phyloP scores from a whole-genome alignment of 2,329 filamentous ascomycete genomes.

The Penicillium sp. region DNA sequence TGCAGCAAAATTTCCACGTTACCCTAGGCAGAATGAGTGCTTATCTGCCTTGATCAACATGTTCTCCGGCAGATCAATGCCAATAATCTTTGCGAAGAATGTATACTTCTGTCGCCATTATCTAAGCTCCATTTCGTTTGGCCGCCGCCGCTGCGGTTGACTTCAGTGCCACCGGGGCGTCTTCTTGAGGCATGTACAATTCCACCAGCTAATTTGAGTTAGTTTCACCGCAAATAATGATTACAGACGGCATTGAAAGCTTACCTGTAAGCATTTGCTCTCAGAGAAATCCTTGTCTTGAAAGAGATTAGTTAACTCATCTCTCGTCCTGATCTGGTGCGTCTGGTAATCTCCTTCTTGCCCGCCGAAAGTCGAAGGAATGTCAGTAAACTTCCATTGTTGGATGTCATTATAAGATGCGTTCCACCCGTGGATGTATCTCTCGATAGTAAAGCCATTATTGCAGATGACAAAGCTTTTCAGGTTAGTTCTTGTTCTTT shows the following conservation, averaged over 20 bases:
- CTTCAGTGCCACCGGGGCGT: constrained; percentile 66
- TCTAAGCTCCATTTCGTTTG: neutral
- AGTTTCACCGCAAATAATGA: constrained; percentile 6
- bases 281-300: constrained; percentile 58
- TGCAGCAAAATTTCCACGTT: neutral
- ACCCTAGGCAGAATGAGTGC: too few relatives aligned
- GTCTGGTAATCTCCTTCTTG: constrained; percentile 53
- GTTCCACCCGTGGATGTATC: constrained; percentile 76
- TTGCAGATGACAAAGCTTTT: constrained; percentile 70
- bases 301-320: constrained; percentile 62
- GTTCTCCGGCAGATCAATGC: neutral
- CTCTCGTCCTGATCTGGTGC: constrained; percentile 62
- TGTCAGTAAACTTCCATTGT: constrained; percentile 66
- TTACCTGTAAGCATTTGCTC: constrained; percentile 40
- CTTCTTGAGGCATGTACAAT: constrained; percentile 70
- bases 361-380: constrained; percentile 65
- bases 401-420: constrained; percentile 74
- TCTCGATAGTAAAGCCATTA: constrained; percentile 80
- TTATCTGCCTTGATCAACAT: neutral
- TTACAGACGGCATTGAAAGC: neutral
- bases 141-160: constrained; percentile 51
- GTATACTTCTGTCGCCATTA: neutral
- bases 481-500: neutral
- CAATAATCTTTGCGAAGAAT: neutral
- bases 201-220: constrained; percentile 63